Base-by-base conservation (phyloP, 2,329 filamentous ascomycete species). In the Verticillium nonalfalfae region DNA sequence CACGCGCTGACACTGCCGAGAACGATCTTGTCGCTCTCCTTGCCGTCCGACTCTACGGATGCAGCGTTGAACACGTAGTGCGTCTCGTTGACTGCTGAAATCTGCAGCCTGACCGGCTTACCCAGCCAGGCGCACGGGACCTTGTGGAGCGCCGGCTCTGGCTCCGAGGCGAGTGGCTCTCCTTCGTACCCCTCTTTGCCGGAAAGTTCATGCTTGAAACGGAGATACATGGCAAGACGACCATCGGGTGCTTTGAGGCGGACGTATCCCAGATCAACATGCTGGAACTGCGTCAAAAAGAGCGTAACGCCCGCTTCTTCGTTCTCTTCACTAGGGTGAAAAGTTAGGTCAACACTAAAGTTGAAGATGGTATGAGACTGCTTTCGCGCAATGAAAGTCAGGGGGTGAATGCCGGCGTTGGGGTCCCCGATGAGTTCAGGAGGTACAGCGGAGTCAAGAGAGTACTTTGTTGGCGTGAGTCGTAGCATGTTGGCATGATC, bases 361-460 rank as follows among this genome's bases (percentile, higher is more conserved):
- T 73, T 78, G 68, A 86, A 86, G 0, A 84, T 70, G 0, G 82
- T 81, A 63, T 86, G 78, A 5, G 80, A 80, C 67, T 87, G 84
- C 1, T 83, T 75, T 2, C 81, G 75, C 0, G 79, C 80, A 18
- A 87, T 73, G 56, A 87, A 84, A 0, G 82, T 68, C 70, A 62
- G 64, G 1, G 58, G 79, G 9, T 52, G 45, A 18, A 56, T 56
- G 6, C 60, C 62, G 15, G 62, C 60, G 56, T 62, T 21, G 45
- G 45, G 45, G 13, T 52, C 45, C 26, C 45, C 45, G 45, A 52
- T 13, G n/a, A 52, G n/a, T 18, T 52, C 45, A 4, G 45, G 45
- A 21, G 45, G 45, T 18, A 52, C 45, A 9, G 45, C 45, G 11
- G 45, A 52, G 26, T 58, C 57, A 3, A 88, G 73, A 64, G 86